phyloP scores from a whole-genome alignment of 1,139 yeast genomes.

The Geotrichum australiense region DNA sequence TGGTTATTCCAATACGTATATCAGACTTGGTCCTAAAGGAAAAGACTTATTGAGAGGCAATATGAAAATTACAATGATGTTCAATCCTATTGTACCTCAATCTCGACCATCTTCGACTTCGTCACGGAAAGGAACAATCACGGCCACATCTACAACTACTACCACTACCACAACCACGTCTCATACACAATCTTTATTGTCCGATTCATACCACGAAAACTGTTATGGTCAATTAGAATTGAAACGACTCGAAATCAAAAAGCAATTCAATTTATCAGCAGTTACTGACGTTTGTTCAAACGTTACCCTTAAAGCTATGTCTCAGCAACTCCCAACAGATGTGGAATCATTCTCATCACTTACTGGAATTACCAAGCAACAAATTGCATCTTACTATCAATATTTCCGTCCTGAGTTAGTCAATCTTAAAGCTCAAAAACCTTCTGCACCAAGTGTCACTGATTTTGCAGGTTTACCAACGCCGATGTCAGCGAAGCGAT shows the following conservation, averaged over 20 bases:
- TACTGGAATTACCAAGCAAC: conserved; percentile 18
- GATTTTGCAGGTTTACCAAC: too few relatives aligned
- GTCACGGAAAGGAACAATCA: background rate
- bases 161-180: background rate
- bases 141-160: background rate
- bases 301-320: conserved; percentile 20
- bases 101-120: background rate
- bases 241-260: conserved; percentile 14
- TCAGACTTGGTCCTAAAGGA: conserved; percentile 53
- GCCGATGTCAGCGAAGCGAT: background rate
- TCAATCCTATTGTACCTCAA: conserved; percentile 22
- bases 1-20: conserved; percentile 76
- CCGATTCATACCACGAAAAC: conserved; percentile 14
- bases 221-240: conserved; percentile 20
- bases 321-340: conserved; percentile 16
- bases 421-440: conserved; percentile 11
- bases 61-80: conserved; percentile 44
- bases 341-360: conserved; percentile 16
- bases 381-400: conserved; percentile 17
- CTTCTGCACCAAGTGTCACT: background rate
- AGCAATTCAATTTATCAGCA: conserved; percentile 9
- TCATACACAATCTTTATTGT: background rate
- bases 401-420: conserved; percentile 19
- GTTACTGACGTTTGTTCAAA: conserved; percentile 21
- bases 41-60: conserved; percentile 41